phyloP scores from a whole-genome alignment of 495 filamentous ascomycete genomes.

The Penicillium angulare region DNA sequence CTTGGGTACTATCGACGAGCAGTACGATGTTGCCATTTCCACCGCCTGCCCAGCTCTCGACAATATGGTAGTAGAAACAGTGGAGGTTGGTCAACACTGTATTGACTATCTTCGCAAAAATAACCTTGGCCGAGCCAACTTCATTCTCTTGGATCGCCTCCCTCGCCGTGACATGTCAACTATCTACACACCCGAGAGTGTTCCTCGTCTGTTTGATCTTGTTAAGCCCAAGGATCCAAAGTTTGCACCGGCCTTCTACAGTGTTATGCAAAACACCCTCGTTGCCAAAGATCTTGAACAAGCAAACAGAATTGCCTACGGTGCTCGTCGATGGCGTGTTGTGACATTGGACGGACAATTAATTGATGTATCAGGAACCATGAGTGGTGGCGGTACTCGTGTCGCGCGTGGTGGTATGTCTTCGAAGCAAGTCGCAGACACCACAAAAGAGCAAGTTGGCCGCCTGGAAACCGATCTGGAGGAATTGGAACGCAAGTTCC shows the following conservation, averaged over 20 bases:
- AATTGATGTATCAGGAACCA: constrained; percentile 95
- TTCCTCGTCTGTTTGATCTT: constrained; percentile 88
- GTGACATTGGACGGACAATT: constrained; percentile 93
- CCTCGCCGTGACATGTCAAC: constrained; percentile 68
- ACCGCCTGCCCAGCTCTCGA: constrained; percentile 90
- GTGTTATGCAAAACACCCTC: constrained; percentile 86
- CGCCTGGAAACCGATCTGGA: constrained; percentile 88
- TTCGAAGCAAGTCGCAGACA: constrained; percentile 83
- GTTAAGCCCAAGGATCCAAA: constrained; percentile 83
- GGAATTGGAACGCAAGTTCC: constrained; percentile 73
- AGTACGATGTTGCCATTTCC: constrained; percentile 94
- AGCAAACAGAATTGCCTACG: constrained; percentile 95
- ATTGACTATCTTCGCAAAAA: constrained; percentile 97
- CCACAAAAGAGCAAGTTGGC: constrained; percentile 78
- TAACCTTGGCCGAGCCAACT: constrained; percentile 94
- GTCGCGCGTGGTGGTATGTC: constrained; percentile 93
- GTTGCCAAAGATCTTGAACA: constrained; percentile 91
- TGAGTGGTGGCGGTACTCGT: constrained; percentile 92
- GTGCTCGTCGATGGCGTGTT: constrained; percentile 87
- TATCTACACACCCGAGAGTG: constrained; percentile 87
- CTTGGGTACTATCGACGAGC: constrained; percentile 89
- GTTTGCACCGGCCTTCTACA: constrained; percentile 92
- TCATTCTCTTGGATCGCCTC: constrained; percentile 90
- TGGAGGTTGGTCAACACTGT: constrained; percentile 93
- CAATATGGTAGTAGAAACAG: constrained; percentile 93